These are phyloP conservation scores for Eimeria zaria DNA, from an alignment of 169 alveolate species.

Conservation along the genomic window DNA sequence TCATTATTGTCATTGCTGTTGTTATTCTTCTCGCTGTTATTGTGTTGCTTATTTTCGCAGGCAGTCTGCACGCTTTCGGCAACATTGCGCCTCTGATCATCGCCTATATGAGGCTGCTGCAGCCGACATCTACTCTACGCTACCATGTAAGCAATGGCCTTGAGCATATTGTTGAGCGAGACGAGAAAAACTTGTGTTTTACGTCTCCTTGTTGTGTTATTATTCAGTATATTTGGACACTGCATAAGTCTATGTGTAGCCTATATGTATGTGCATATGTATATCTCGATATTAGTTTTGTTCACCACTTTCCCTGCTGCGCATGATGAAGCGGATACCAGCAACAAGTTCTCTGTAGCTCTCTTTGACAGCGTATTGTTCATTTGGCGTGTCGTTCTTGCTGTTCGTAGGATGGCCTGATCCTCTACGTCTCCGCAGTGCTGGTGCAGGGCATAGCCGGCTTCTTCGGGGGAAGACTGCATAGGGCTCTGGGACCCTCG, in stretches of 20 bases:
- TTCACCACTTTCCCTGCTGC: background rate
- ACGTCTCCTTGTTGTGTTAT: background rate
- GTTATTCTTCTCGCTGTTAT: background rate
- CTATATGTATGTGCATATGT: too few relatives aligned
- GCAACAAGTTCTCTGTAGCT: background rate
- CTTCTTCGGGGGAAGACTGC: slow-evolving; percentile 74
- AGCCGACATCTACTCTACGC: slow-evolving; percentile 51
- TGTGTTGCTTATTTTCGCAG: background rate
- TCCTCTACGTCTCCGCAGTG: slow-evolving; percentile 46
- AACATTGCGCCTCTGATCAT: slow-evolving; percentile 65
- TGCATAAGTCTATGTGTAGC: too few relatives aligned
- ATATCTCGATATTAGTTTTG: too few relatives aligned
- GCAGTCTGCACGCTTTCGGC: slow-evolving; percentile 69
- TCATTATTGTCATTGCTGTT: background rate
- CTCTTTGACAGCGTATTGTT: background rate
- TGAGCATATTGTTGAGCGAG: background rate
- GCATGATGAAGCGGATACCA: background rate
- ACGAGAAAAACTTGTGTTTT: background rate
- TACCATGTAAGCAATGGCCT: slow-evolving; percentile 5
- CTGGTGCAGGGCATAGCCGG: slow-evolving; percentile 67
- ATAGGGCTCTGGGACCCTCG: slow-evolving; percentile 53
- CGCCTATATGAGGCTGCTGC: slow-evolving; percentile 70
- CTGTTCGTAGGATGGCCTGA: slow-evolving; percentile 39
- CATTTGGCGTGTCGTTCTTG: background rate
- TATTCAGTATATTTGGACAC: background rate